Evolutionary conservation across 2,329 filamentous ascomycete species (phyloP).

Genomic region (Pseudopithomyces maydicus): DNA sequence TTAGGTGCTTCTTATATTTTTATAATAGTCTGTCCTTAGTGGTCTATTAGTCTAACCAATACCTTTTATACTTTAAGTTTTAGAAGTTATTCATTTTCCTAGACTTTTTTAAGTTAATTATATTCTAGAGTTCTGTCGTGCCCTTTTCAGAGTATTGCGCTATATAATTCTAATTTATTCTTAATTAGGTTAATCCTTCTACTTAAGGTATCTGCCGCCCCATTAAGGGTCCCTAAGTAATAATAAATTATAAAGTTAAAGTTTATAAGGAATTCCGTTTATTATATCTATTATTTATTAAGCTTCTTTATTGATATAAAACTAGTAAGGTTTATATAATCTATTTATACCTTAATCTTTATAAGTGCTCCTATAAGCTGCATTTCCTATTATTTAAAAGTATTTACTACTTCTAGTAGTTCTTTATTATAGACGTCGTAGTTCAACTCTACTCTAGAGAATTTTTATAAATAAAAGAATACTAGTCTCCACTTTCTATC

Average conservation of each 20-base stretch:
- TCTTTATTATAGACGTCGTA: slow-evolving; percentile 22
- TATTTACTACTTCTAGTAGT: background rate
- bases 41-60: too few relatives aligned
- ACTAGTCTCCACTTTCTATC: slow-evolving; percentile 19
- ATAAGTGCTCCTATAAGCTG: background rate
- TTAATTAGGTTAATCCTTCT: background rate
- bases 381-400: background rate
- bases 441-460: background rate
- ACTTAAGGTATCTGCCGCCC: background rate
- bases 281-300: background rate
- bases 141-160: background rate
- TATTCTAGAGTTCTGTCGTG: background rate
- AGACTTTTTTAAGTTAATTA: background rate
- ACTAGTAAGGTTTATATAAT: background rate
- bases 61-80: too few relatives aligned
- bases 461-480: slow-evolving; percentile 26
- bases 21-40: background rate
- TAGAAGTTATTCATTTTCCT: too few relatives aligned
- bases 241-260: background rate
- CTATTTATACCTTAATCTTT: background rate
- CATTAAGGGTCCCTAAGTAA: background rate
- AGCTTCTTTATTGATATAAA: background rate
- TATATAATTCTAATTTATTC: background rate
- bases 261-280: background rate
- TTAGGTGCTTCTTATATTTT: background rate